Evolutionary conservation across 1,284 basidiomycete genomes (phyloP).

Genomic region (Acaromyces ingoldii): DNA sequence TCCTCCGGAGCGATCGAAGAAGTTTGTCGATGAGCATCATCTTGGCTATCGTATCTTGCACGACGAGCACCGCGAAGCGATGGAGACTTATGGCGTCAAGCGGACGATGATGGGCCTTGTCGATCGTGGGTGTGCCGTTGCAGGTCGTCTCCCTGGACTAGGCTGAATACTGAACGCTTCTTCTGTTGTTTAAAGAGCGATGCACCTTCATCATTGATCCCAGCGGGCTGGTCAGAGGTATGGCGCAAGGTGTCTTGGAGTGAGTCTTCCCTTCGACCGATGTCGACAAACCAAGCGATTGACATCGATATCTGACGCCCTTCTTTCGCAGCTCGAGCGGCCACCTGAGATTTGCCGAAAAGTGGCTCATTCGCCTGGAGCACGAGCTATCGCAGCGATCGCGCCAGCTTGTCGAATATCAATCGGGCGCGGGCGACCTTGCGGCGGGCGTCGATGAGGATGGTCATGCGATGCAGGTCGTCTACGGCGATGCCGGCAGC

Average conservation of each 20-base stretch:
- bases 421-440: constrained; percentile 13
- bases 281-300: background rate
- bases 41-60: constrained; percentile 30
- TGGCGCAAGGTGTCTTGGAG: constrained; percentile 37
- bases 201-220: constrained; percentile 42
- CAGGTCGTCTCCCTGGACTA: too few relatives aligned
- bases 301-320: background rate
- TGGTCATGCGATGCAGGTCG: constrained; percentile 11
- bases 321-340: constrained; percentile 12
- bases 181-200: constrained; percentile 9
- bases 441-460: constrained; percentile 9
- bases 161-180: background rate
- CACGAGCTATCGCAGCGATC: constrained; percentile 28
- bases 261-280: constrained; percentile 8
- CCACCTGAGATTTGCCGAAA: constrained; percentile 35
- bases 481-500: constrained; percentile 18
- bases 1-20: constrained; percentile 14
- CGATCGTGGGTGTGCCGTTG: too few relatives aligned
- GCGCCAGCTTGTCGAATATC: constrained; percentile 15
- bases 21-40: constrained; percentile 37
- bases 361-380: constrained; percentile 37
- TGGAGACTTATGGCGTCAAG: constrained; percentile 29
- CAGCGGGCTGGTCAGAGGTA: constrained; percentile 31
- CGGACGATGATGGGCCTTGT: constrained; percentile 26
- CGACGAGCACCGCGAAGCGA: constrained; percentile 23